Evolutionary conservation across 2,329 filamentous ascomycete genomes (phyloP).

Genomic region (Arthrobotrys conoides): DNA sequence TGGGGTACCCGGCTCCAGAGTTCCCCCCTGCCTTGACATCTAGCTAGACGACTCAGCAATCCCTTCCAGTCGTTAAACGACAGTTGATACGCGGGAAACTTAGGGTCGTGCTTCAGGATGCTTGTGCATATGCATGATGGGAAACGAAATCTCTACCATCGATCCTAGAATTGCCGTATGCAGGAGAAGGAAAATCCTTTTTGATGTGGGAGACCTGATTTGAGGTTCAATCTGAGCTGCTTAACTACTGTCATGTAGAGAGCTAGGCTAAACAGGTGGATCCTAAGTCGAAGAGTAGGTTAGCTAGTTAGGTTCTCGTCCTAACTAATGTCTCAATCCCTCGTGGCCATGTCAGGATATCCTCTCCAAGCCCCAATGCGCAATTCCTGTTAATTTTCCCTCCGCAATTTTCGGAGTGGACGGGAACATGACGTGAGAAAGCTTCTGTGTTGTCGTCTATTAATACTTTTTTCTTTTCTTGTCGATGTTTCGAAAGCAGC

Average conservation of each 20-base stretch:
- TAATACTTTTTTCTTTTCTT: constrained; percentile 42
- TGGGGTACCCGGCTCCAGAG: constrained; percentile 47
- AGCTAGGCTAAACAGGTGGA: neutral
- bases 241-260: too few relatives aligned
- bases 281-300: constrained; percentile 21
- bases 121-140: constrained; percentile 36
- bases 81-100: constrained; percentile 32
- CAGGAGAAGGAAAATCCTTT: neutral
- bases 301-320: neutral
- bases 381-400: constrained; percentile 26
- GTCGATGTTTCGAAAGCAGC: constrained; percentile 42
- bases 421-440: constrained; percentile 9
- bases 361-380: constrained; percentile 34
- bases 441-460: constrained; percentile 46
- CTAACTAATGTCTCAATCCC: constrained; percentile 51
- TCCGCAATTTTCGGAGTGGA: constrained; percentile 19
- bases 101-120: constrained; percentile 24
- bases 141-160: constrained; percentile 1
- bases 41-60: constrained; percentile 30
- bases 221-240: neutral
- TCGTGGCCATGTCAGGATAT: constrained; percentile 37
- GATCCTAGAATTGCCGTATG: neutral
- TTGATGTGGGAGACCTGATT: constrained; percentile 2
- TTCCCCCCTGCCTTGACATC: constrained; percentile 30
- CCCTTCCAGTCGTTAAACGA: constrained; percentile 24